Percentiles rank a stretch among this genome's conserved stretches.
Conservation (phyloP, 108 stramenopile species). For the Fistulifera solaris region DNA sequence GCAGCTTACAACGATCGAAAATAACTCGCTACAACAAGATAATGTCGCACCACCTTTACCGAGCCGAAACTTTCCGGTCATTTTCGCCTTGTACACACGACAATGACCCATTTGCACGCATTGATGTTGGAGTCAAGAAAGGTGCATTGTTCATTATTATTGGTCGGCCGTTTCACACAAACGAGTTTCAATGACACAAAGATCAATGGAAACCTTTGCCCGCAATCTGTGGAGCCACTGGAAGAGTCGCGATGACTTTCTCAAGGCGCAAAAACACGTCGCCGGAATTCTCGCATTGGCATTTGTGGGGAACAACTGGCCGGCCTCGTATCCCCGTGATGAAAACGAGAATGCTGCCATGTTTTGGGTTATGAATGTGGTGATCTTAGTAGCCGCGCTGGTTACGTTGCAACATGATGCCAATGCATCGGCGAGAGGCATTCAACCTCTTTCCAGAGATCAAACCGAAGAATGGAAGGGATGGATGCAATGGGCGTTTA, state of each 20-base stretch:
- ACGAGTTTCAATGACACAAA: too few species aligned
- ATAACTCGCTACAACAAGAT: too few species aligned
- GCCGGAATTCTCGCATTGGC: conserved; percentile 36
- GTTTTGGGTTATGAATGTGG: conserved; percentile 51
- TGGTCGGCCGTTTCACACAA: too few species aligned
- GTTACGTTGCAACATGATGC: conserved; percentile 29
- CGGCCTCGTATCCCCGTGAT: conserved; percentile 49
- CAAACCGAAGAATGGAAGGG: conserved; percentile 93
- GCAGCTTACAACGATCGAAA: too few species aligned
- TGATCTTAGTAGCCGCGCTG: conserved; percentile 24
- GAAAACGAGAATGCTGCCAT: conserved; percentile 49
- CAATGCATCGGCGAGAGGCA: conserved; percentile 23
- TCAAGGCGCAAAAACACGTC: conserved; percentile 45
- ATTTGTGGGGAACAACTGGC: conserved; percentile 40
- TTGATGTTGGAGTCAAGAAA: too few species aligned
- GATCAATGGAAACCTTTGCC: too few species aligned
- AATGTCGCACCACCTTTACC: too few species aligned
- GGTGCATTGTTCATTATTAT: too few species aligned
- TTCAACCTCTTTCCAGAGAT: conserved; percentile 41
- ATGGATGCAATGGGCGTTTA: conserved; percentile 90
- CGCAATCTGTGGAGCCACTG: conserved; percentile 6
- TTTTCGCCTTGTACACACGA: not conserved
- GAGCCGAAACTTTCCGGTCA: not conserved
- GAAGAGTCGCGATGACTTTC: conserved; percentile 20
- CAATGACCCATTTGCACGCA: not conserved